Conservation (phyloP, 768 basidiomycete genomes). For the Phylloporus sp. region DNA sequence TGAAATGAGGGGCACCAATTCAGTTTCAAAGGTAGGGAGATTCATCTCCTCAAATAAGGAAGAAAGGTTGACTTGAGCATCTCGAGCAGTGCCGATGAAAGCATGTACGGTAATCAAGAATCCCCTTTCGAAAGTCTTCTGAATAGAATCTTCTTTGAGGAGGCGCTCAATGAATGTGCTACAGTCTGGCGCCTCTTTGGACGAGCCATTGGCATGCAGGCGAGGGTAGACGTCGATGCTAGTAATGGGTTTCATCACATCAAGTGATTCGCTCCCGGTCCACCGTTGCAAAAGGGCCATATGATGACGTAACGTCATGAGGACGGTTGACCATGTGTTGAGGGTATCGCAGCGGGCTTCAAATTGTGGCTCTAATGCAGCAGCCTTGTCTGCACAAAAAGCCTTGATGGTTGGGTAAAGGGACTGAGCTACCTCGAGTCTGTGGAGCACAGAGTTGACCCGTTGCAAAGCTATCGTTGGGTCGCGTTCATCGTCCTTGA, state of each 20-base stretch:
- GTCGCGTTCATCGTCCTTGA: conserved; percentile 38
- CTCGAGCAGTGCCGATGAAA: conserved; percentile 81
- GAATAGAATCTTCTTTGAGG: conserved; percentile 94
- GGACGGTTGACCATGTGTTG: conserved; percentile 88
- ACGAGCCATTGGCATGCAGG: conserved; percentile 28
- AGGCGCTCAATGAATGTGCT: conserved; percentile 91
- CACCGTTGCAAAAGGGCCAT: conserved; percentile 80
- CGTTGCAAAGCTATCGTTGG: conserved; percentile 51
- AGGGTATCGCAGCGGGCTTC: conserved; percentile 85
- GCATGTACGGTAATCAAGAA: conserved; percentile 83
- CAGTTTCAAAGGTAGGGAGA: conserved; percentile 85
- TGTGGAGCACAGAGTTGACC: conserved; percentile 63
- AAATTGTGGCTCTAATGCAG: conserved; percentile 62
- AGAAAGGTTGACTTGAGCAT: conserved; percentile 79
- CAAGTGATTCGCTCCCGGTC: conserved; percentile 90
- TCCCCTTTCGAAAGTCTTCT: conserved; percentile 89
- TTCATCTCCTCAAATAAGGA: conserved; percentile 80
- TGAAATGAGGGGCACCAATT: conserved; percentile 88
- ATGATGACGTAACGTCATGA: conserved; percentile 79
- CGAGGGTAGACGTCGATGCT: conserved; percentile 47
- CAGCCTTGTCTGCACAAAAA: conserved; percentile 73
- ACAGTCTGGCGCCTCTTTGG: conserved; percentile 54
- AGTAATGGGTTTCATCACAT: conserved; percentile 79
- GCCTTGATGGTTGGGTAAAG: conserved; percentile 84
- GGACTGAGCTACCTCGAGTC: conserved; percentile 78